A percentile compares a stretch with the other conserved stretches of the same genome.
Evolutionary conservation across 306 rosid genomes (phyloP).

Genomic region (Amphicarpaea edgeworthii): DNA sequence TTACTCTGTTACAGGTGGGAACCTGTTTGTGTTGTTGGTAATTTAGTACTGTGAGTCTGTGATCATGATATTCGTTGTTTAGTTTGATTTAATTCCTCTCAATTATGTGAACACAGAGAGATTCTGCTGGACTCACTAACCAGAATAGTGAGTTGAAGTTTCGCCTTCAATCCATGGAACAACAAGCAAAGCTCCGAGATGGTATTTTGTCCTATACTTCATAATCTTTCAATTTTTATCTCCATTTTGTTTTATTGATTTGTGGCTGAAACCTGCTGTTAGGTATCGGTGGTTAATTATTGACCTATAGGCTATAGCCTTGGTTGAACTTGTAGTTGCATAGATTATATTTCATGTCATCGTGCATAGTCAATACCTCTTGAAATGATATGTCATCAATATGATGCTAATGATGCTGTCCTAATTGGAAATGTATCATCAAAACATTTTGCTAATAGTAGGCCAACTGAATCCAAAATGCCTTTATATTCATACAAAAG

Average conservation of each 20-base stretch:
- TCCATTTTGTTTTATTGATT: slow-evolving; percentile 6
- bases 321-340: not conserved
- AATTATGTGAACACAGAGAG: slow-evolving; percentile 63
- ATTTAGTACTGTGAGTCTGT: slow-evolving; percentile 6
- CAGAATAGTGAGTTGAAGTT: slow-evolving; percentile 94
- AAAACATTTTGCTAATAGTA: not conserved
- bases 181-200: slow-evolving; percentile 95
- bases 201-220: slow-evolving; percentile 57
- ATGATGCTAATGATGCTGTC: not conserved
- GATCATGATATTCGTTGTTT: slow-evolving; percentile 5
- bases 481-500: not conserved
- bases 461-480: not conserved
- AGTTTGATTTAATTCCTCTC: slow-evolving; percentile 20
- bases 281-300: not conserved
- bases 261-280: slow-evolving; percentile 2
- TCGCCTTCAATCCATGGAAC: slow-evolving; percentile 99
- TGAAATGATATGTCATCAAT: not conserved
- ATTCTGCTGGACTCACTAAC: slow-evolving; percentile 88
- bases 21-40: slow-evolving; percentile 24
- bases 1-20: slow-evolving; percentile 83
- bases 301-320: not conserved
- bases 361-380: slow-evolving; percentile 17
- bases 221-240: not conserved
- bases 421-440: not conserved
- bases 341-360: slow-evolving; percentile 5